phyloP scores from a whole-genome alignment of 1,284 basidiomycete genomes.

The Agroathelia rolfsii region DNA sequence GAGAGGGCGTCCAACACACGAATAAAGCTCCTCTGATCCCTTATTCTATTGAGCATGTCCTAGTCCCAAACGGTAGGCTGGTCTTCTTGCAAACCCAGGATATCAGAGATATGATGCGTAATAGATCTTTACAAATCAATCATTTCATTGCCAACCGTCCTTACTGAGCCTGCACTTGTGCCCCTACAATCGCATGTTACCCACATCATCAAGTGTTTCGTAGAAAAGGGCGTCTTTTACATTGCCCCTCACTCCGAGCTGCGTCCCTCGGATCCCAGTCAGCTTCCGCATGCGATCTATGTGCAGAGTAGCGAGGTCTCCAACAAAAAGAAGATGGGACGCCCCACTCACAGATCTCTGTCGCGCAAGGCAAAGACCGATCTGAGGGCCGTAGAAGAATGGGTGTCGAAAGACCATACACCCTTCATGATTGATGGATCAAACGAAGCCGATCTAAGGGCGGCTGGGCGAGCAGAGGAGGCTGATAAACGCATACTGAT shows the following conservation, averaged over 20 bases:
- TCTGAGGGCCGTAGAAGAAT: conserved; percentile 37
- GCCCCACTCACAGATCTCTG: conserved; percentile 55
- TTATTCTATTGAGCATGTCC: conserved; percentile 35
- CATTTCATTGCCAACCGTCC: conserved; percentile 30
- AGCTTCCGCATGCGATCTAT: conserved; percentile 55
- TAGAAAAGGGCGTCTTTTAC: conserved; percentile 41
- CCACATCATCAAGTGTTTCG: conserved; percentile 37
- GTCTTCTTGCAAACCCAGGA: conserved; percentile 3
- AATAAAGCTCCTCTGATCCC: conserved; percentile 44
- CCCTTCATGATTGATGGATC: too few relatives aligned
- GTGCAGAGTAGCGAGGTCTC: conserved; percentile 24
- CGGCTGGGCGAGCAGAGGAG: too few relatives aligned
- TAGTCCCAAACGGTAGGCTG: conserved; percentile 46
- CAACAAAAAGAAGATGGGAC: conserved; percentile 46
- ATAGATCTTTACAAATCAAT: conserved; percentile 47
- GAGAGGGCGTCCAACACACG: too few relatives aligned
- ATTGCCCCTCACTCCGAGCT: conserved; percentile 44
- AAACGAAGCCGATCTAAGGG: too few relatives aligned
- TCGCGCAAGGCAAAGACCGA: conserved; percentile 42
- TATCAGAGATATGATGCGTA: conserved; percentile 7
- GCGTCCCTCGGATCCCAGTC: conserved; percentile 46
- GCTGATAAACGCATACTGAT: too few relatives aligned
- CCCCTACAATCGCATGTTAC: conserved; percentile 38
- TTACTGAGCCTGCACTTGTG: conserved; percentile 28
- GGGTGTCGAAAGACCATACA: conserved; percentile 35